Evolutionary conservation across 768 basidiomycete species (phyloP).

Genomic region (Clathrus columnatus): DNA sequence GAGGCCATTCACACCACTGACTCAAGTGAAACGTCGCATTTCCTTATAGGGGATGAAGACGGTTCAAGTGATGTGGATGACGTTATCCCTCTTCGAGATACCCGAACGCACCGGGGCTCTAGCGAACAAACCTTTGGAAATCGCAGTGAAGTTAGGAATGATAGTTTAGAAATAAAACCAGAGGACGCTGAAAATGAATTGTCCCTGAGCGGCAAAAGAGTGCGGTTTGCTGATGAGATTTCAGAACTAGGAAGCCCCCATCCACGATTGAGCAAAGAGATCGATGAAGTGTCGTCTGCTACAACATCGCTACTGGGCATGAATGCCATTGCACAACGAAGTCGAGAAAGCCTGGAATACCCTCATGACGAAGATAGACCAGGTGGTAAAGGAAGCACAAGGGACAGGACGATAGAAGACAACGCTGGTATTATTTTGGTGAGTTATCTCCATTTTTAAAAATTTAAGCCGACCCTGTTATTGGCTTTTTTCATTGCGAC

Average conservation of each 20-base stretch:
- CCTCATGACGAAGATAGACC: conserved; percentile 17
- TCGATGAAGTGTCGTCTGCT: background rate
- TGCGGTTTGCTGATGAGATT: background rate
- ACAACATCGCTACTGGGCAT: conserved; percentile 4
- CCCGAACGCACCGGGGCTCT: conserved; percentile 21
- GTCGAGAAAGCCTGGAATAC: conserved; percentile 25
- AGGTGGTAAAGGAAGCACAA: background rate
- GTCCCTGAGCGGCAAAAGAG: conserved; percentile 10
- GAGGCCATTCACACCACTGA: conserved; percentile 10
- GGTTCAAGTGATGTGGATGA: conserved; percentile 11
- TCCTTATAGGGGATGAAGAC: conserved; percentile 1
- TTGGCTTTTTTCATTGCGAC: background rate
- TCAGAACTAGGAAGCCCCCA: background rate
- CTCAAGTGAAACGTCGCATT: background rate
- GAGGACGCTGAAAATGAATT: conserved; percentile 19
- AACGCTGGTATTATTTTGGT: conserved; percentile 88
- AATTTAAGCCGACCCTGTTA: background rate
- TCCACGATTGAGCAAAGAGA: background rate
- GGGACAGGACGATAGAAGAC: conserved; percentile 42
- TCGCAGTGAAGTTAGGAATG: background rate
- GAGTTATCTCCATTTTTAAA: conserved; percentile 23
- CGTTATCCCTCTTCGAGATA: conserved; percentile 33
- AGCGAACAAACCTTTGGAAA: conserved; percentile 6
- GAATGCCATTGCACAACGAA: conserved; percentile 41
- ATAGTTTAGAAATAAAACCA: conserved; percentile 1